Evolutionary conservation across 1,139 yeast genomes (phyloP).

Genomic region (Geotrichum cucujoidarum): DNA sequence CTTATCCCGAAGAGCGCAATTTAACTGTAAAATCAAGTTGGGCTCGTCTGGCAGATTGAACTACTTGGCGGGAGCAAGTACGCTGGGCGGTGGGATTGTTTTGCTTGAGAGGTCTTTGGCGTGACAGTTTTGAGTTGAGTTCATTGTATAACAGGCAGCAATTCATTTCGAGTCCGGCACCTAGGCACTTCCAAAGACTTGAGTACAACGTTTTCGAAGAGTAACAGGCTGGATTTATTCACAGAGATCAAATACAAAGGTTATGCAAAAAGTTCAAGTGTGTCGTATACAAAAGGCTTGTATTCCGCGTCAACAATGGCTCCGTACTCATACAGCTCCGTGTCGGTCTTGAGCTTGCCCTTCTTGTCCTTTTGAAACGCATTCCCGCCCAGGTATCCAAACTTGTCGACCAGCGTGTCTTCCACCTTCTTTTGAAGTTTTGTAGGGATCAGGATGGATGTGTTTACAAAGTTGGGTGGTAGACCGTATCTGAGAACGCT

Average conservation of each 20-base stretch:
- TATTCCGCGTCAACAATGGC: conserved; percentile 89
- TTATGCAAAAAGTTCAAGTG: conserved; percentile 18
- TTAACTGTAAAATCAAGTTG: too few species aligned
- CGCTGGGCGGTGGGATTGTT: too few species aligned
- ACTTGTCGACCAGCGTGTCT: conserved; percentile 62
- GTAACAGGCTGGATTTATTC: background rate
- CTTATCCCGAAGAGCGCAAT: too few species aligned
- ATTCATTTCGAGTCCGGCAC: too few species aligned
- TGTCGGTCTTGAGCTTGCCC: conserved; percentile 56
- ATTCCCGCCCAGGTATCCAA: conserved; percentile 87
- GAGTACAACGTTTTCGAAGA: too few species aligned
- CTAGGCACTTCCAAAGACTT: too few species aligned
- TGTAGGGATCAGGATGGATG: conserved; percentile 42
- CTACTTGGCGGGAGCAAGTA: too few species aligned
- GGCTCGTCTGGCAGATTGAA: too few species aligned
- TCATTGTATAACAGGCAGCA: too few species aligned
- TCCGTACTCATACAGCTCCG: conserved; percentile 77
- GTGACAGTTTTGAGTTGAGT: too few species aligned
- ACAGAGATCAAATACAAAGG: too few species aligned
- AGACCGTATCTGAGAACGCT: conserved; percentile 88
- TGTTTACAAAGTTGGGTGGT: conserved; percentile 84
- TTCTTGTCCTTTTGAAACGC: conserved; percentile 63
- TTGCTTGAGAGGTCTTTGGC: too few species aligned
- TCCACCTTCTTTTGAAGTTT: conserved; percentile 51
- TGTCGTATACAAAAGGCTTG: conserved; percentile 72